Percentiles rank a stretch among this genome's conserved stretches.
These are phyloP conservation scores for Euphorbia peplus DNA, from an alignment of 345 rosid species.

Conservation along the genomic window DNA sequence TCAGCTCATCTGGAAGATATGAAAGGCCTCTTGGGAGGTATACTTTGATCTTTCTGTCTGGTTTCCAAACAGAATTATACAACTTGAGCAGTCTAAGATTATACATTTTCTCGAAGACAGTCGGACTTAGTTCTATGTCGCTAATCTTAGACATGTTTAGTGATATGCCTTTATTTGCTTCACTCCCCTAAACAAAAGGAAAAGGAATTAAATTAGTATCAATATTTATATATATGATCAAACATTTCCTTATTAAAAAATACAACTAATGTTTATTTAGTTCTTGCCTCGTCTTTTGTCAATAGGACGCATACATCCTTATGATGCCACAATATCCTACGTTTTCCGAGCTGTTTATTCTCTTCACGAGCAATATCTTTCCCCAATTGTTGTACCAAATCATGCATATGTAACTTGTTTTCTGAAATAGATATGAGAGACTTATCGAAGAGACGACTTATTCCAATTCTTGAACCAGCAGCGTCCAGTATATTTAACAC, in stretches of 20 bases:
- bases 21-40: background rate
- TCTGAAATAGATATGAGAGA: background rate
- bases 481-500: too few relatives aligned
- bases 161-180: background rate
- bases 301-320: background rate
- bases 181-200: background rate
- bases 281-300: slow-evolving; percentile 3
- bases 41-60: background rate
- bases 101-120: background rate
- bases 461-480: background rate
- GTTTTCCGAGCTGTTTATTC: background rate
- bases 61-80: background rate
- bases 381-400: background rate
- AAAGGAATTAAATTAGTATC: background rate
- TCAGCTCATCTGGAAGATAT: slow-evolving; percentile 10
- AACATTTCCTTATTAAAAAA: too few relatives aligned
- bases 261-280: too few relatives aligned
- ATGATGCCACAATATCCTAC: background rate
- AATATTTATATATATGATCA: too few relatives aligned
- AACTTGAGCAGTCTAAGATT: slow-evolving; percentile 2
- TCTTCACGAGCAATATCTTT: background rate
- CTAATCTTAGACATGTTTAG: background rate
- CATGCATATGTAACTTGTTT: background rate
- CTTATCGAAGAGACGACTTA: background rate
- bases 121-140: background rate